Conservation (phyloP, 305 asterid species). For the Solanum hybrid region DNA sequence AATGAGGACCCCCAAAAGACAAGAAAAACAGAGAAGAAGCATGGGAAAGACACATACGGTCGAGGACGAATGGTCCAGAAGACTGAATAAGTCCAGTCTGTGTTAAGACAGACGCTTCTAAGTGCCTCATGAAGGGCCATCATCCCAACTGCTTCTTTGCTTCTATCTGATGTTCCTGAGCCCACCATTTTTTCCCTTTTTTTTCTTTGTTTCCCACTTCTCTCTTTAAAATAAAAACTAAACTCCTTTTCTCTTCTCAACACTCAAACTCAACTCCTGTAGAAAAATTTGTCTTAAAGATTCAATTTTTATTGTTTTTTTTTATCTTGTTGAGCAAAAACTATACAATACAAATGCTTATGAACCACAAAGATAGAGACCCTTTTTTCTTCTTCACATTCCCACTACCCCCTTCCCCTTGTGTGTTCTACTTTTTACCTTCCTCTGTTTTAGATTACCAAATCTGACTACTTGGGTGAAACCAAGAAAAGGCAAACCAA, state of each 20-base stretch:
- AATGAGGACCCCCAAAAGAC: slow-evolving; percentile 3
- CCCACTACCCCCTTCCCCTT: neutral
- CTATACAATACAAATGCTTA: slow-evolving; percentile 16
- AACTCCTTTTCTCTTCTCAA: slow-evolving; percentile 8
- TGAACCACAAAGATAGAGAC: slow-evolving; percentile 30
- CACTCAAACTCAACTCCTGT: neutral
- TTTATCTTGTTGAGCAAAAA: neutral
- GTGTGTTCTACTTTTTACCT: too few relatives aligned
- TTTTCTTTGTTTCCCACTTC: slow-evolving; percentile 10
- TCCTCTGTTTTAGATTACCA: too few relatives aligned
- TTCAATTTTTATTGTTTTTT: slow-evolving; percentile 8
- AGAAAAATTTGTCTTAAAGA: neutral
- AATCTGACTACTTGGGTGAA: too few relatives aligned
- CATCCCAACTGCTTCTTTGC: slow-evolving; percentile 99
- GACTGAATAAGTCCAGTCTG: slow-evolving; percentile 99
- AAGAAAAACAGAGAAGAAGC: neutral
- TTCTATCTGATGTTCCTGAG: slow-evolving; percentile 95
- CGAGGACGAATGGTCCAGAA: slow-evolving; percentile 99
- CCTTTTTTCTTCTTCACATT: slow-evolving; percentile 20
- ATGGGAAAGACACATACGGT: slow-evolving; percentile 47
- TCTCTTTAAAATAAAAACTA: neutral
- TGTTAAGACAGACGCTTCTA: slow-evolving; percentile 83
- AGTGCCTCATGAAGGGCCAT: slow-evolving; percentile 99
- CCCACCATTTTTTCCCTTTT: slow-evolving; percentile 49
- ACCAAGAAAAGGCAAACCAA: too few relatives aligned